A percentile compares a stretch with the other conserved stretches of the same genome.
Conservation (phyloP, 2,329 filamentous ascomycete genomes). For the Ascochyta clinopodiicola region DNA sequence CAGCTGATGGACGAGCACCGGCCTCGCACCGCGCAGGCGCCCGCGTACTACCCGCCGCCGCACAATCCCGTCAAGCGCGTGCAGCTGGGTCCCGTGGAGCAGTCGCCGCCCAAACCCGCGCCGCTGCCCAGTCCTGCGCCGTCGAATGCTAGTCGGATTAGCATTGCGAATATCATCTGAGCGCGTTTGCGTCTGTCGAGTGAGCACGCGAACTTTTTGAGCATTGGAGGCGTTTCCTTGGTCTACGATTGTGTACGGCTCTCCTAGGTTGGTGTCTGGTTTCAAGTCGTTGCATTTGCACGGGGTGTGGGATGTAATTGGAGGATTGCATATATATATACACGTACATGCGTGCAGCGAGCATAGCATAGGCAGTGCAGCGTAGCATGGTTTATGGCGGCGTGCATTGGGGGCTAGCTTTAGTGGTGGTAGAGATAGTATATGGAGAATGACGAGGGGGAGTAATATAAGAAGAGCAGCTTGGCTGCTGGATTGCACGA, state of each 20-base stretch:
- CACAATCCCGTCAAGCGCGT: conserved; percentile 48
- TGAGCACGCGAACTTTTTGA: no score
- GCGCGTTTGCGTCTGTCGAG: conserved; percentile 9
- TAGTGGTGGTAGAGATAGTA: no score
- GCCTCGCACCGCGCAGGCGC: conserved; percentile 29
- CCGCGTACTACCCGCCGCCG: conserved; percentile 45
- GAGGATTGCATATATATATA: neutral
- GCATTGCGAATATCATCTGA: conserved; percentile 54
- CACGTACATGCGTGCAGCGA: no score
- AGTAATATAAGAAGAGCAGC: neutral
- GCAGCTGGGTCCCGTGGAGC: conserved; percentile 38
- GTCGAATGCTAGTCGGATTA: conserved; percentile 54
- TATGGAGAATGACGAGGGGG: neutral
- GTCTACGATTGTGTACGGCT: neutral
- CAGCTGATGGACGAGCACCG: conserved; percentile 60
- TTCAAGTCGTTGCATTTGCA: conserved; percentile 3
- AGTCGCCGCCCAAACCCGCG: conserved; percentile 27
- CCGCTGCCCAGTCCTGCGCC: conserved; percentile 32
- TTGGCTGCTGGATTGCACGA: neutral
- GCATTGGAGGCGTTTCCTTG: neutral
- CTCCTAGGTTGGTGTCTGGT: neutral
- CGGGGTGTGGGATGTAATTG: neutral
- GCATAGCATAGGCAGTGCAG: no score
- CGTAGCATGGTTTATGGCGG: no score
- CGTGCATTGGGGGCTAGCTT: no score